Evolutionary conservation across 306 rosid species (phyloP).

Genomic region (Chamaecrista fasciculata): DNA sequence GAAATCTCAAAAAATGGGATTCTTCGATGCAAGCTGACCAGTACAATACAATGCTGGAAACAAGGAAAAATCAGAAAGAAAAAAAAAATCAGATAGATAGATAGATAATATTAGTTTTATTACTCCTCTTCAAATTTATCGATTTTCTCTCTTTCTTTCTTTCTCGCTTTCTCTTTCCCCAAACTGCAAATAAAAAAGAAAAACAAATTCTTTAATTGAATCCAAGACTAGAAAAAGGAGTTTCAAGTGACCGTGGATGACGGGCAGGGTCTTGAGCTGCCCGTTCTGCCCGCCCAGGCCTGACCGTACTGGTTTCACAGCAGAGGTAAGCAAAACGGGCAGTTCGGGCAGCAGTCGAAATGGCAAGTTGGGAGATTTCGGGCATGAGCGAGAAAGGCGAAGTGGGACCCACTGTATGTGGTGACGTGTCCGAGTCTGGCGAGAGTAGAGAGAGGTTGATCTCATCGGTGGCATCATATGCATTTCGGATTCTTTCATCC

Average conservation of each 20-base stretch:
- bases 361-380: slow-evolving; percentile 28
- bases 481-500: background rate
- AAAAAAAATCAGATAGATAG: slow-evolving; percentile 18
- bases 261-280: slow-evolving; percentile 39
- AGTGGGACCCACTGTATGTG: slow-evolving; percentile 34
- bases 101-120: no score
- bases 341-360: slow-evolving; percentile 37
- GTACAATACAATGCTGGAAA: slow-evolving; percentile 51
- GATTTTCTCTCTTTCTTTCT: slow-evolving; percentile 30
- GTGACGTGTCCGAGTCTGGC: slow-evolving; percentile 45
- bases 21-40: slow-evolving; percentile 47
- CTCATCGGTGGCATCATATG: slow-evolving; percentile 20
- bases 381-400: slow-evolving; percentile 36
- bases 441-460: slow-evolving; percentile 36
- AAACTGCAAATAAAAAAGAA: background rate
- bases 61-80: background rate
- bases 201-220: slow-evolving; percentile 15
- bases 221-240: slow-evolving; percentile 23
- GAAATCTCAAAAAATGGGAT: slow-evolving; percentile 56
- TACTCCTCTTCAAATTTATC: slow-evolving; percentile 27
- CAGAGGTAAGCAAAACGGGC: slow-evolving; percentile 25
- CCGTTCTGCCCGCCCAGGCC: slow-evolving; percentile 25
- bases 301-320: slow-evolving; percentile 2
- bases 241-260: slow-evolving; percentile 44
- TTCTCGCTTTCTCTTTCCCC: no score